Evolutionary conservation across 352 stramenopile species (phyloP).

Genomic region (Phytophthora melonis): DNA sequence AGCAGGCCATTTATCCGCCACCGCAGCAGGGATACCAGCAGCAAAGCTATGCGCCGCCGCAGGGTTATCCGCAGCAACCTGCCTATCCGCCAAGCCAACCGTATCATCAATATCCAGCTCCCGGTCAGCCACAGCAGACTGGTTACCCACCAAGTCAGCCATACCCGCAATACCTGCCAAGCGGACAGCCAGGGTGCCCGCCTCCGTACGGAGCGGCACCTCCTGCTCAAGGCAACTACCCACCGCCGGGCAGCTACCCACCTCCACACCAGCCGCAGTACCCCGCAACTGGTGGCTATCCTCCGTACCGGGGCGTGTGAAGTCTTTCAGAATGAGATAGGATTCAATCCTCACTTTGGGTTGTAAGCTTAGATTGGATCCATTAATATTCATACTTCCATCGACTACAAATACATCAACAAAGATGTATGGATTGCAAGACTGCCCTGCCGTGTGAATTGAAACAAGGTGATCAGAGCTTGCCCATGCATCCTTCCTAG

Average conservation of each 20-base stretch:
- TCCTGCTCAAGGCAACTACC: conserved; percentile 40
- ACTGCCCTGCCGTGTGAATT: background rate
- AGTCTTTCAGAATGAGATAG: background rate
- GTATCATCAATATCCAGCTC: conserved; percentile 33
- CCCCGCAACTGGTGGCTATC: conserved; percentile 35
- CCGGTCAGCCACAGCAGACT: conserved; percentile 27
- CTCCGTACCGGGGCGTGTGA: conserved; percentile 39
- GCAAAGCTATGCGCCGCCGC: background rate
- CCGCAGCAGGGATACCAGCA: conserved; percentile 28
- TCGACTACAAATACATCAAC: background rate
- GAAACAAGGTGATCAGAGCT: background rate
- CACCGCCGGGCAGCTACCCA: conserved; percentile 28
- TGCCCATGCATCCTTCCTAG: background rate
- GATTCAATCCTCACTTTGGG: background rate
- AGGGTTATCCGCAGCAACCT: conserved; percentile 28
- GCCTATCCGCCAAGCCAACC: conserved; percentile 29
- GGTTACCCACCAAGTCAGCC: conserved; percentile 15
- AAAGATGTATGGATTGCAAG: background rate
- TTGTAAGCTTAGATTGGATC: background rate
- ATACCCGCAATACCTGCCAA: conserved; percentile 38
- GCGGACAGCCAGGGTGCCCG: conserved; percentile 41
- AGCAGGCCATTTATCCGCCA: conserved; percentile 26
- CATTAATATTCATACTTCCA: background rate
- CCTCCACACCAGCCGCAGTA: conserved; percentile 30
- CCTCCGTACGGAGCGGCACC: conserved; percentile 43